These are phyloP conservation scores for Trichoderma pleuroti DNA, from an alignment of 2,329 filamentous ascomycete genomes.

Conservation along the genomic window DNA sequence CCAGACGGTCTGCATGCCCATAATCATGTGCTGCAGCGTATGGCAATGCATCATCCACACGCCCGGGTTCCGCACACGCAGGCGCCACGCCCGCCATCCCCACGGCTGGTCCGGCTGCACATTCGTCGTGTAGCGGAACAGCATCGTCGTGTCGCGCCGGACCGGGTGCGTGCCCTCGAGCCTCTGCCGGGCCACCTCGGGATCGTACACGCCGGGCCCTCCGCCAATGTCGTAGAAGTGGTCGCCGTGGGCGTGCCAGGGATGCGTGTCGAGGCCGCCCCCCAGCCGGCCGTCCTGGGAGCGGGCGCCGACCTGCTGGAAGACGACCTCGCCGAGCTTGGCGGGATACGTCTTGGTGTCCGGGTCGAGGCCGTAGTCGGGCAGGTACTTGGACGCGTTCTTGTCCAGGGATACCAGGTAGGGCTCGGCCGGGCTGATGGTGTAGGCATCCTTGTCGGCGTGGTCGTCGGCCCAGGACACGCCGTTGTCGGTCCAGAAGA, in stretches of 20 bases:
- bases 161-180: slow-evolving; percentile 29
- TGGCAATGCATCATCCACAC: slow-evolving; percentile 64
- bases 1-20: slow-evolving; percentile 37
- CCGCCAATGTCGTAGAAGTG: slow-evolving; percentile 21
- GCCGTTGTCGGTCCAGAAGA: slow-evolving; percentile 20
- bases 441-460: not conserved
- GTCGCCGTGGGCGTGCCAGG: slow-evolving; percentile 21
- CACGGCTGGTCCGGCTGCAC: slow-evolving; percentile 39
- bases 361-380: slow-evolving; percentile 56
- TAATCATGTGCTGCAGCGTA: slow-evolving; percentile 54
- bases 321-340: slow-evolving; percentile 52
- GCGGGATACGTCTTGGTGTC: slow-evolving; percentile 48
- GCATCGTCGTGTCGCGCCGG: slow-evolving; percentile 47
- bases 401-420: slow-evolving; percentile 22
- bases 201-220: slow-evolving; percentile 18
- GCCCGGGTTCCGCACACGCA: slow-evolving; percentile 41
- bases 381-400: slow-evolving; percentile 26
- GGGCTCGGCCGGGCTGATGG: slow-evolving; percentile 10
- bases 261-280: slow-evolving; percentile 20
- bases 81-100: slow-evolving; percentile 61
- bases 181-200: not conserved
- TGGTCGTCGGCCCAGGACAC: slow-evolving; percentile 19
- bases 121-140: slow-evolving; percentile 50
- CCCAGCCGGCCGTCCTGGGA: slow-evolving; percentile 33
- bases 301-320: slow-evolving; percentile 37